Evolutionary conservation across 139 green algal genomes (phyloP), one percentile per base, ranked within the genome.

Genomic region (Microglena sp.): DNA sequence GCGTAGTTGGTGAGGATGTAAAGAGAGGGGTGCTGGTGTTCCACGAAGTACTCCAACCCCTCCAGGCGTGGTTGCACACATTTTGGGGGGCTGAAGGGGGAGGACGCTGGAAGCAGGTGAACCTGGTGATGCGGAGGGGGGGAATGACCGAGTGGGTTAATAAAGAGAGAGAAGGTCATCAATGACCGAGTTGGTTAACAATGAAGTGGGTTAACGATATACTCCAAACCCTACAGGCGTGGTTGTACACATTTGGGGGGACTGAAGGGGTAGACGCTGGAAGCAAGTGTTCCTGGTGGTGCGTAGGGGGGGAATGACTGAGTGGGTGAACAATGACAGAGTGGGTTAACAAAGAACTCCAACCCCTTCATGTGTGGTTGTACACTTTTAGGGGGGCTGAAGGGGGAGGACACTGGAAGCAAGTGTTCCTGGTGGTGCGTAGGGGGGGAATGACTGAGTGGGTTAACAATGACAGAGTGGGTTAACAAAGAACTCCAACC

Each of bases 11-110:
- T 78, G 2, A 84, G 67, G 27, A 84, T 44, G 28, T 73, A 31
- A 33, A 84, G 60, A 4, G 45, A 45, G 4, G 66, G 69, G 15
- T 32, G 0, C 7, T 53, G 29, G 50, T 90, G 84, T 67, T 89
- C 80, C n/a, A 92, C 67, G 66, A 91, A 93, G 65, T 93, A 93
- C 46, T 93, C 83, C 27, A 87, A 40, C 0, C 83, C 83, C 1
- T 61, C 59, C 5, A 0, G 7, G 2, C 82, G 72, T 0, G 36
- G 53, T 32, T 87, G 74, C 0, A 92, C 69, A 27, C 70, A 53
- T 2, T 30, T 45, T 0, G 62, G 46, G 22, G 34, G 15, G 7
- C 21, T 1, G 2, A 31, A 33, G 27, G 56, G 58, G 45, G 53
- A 4, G 28, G 34, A 18, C 0, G 70, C 69, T 26, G 72, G 59